Conservation (phyloP, 805 yeast genomes). For the Cyberlindnera japonica region DNA sequence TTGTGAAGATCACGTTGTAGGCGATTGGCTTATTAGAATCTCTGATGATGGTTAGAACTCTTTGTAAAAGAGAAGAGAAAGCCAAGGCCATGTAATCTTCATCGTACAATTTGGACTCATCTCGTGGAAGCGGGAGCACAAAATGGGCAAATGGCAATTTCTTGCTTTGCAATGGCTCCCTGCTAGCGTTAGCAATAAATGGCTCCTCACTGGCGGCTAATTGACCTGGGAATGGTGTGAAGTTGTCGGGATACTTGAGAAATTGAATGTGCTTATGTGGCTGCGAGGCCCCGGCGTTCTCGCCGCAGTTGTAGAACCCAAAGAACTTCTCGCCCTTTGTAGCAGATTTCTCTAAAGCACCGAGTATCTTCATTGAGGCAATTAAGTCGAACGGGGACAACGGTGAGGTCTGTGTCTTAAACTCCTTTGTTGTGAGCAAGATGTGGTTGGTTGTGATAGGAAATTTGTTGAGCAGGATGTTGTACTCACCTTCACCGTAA, state of each 20-base stretch:
- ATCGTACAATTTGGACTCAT: constrained; percentile 38
- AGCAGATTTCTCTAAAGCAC: constrained; percentile 39
- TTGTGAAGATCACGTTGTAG: constrained; percentile 79
- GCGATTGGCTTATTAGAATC: constrained; percentile 50
- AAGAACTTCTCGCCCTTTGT: constrained; percentile 49
- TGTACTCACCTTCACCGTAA: constrained; percentile 44
- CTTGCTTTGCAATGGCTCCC: constrained; percentile 60
- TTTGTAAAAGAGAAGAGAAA: constrained; percentile 68
- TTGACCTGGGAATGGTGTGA: constrained; percentile 54
- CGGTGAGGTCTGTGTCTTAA: constrained; percentile 68
- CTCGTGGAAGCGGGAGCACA: constrained; percentile 56
- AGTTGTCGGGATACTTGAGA: constrained; percentile 61
- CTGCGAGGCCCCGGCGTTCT: constrained; percentile 89
- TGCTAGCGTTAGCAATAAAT: constrained; percentile 50
- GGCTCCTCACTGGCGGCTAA: constrained; percentile 42
- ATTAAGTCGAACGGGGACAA: constrained; percentile 66
- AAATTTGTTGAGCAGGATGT: constrained; percentile 78
- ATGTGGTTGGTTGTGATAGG: constrained; percentile 81
- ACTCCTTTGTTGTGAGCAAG: constrained; percentile 71
- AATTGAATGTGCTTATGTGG: constrained; percentile 92
- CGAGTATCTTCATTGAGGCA: constrained; percentile 53
- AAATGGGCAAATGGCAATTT: constrained; percentile 77
- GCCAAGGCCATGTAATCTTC: constrained; percentile 60
- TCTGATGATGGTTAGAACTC: constrained; percentile 63
- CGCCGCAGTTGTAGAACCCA: constrained; percentile 88